phyloP scores from a whole-genome alignment of 768 basidiomycete species.

The Candolleomyces eurysporus region DNA sequence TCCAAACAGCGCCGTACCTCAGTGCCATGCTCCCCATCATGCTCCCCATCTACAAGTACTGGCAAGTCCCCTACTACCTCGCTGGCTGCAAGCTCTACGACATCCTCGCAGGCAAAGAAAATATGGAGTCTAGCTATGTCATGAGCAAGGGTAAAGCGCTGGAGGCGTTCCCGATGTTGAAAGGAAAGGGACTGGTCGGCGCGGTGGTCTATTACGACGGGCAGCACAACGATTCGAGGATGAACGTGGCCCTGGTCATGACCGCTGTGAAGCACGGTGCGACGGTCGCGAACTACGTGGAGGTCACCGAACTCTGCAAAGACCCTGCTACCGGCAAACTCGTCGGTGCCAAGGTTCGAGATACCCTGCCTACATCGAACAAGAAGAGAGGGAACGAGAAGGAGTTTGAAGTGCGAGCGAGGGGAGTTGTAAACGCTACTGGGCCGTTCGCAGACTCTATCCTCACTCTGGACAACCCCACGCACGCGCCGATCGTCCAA shows the following conservation, averaged over 20 bases:
- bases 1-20: constrained; percentile 94
- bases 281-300: constrained; percentile 83
- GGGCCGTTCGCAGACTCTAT: constrained; percentile 91
- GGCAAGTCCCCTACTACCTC: constrained; percentile 97
- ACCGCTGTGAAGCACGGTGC: constrained; percentile 93
- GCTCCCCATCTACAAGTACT: constrained; percentile 97
- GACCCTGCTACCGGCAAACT: constrained; percentile 54
- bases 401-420: constrained; percentile 21
- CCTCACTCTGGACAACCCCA: constrained; percentile 74
- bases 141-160: constrained; percentile 94
- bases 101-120: constrained; percentile 89
- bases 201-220: constrained; percentile 98
- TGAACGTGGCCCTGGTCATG: constrained; percentile 96
- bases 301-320: constrained; percentile 80
- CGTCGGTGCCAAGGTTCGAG: constrained; percentile 72
- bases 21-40: constrained; percentile 94
- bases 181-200: constrained; percentile 86
- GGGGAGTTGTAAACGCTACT: constrained; percentile 94
- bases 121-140: constrained; percentile 93
- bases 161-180: constrained; percentile 96
- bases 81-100: constrained; percentile 97
- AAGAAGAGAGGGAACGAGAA: too few relatives aligned
- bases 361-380: constrained; percentile 33
- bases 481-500: constrained; percentile 84
- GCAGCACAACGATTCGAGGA: constrained; percentile 97